These are phyloP conservation scores for Paramyrothecium sp. DNA, from an alignment of 2,329 filamentous ascomycete species.

Conservation along the genomic window DNA sequence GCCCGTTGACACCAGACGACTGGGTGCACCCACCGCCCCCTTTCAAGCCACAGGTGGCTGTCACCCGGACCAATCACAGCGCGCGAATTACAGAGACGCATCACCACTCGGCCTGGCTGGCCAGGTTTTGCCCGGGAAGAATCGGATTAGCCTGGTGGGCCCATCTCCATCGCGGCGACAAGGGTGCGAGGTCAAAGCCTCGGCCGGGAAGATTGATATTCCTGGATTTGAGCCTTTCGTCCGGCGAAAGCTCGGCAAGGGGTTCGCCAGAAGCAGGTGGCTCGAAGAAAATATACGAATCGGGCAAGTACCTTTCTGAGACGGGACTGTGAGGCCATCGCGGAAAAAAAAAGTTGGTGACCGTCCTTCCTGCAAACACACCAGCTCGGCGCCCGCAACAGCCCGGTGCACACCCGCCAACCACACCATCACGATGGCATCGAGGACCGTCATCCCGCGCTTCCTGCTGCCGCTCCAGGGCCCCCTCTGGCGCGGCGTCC, in stretches of 20 bases:
- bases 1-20: not conserved
- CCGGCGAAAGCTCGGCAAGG: too few relatives aligned
- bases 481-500: conserved; percentile 50
- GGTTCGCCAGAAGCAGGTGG: too few relatives aligned
- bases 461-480: conserved; percentile 67
- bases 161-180: not conserved
- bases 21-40: too few relatives aligned
- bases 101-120: conserved; percentile 12
- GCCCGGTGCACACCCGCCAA: not conserved
- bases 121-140: conserved; percentile 26
- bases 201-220: not conserved
- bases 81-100: conserved; percentile 28
- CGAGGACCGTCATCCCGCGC: conserved; percentile 56
- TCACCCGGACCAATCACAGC: conserved; percentile 32
- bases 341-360: not conserved
- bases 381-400: not conserved
- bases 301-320: not conserved
- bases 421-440: conserved; percentile 36
- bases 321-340: not conserved
- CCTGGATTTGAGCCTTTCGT: not conserved
- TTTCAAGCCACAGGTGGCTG: conserved; percentile 13
- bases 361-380: not conserved
- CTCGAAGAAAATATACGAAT: not conserved
- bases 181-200: not conserved
- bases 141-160: conserved; percentile 21